phyloP scores from a whole-genome alignment of 2,329 filamentous ascomycete genomes.

The Apiospora phragmitis region DNA sequence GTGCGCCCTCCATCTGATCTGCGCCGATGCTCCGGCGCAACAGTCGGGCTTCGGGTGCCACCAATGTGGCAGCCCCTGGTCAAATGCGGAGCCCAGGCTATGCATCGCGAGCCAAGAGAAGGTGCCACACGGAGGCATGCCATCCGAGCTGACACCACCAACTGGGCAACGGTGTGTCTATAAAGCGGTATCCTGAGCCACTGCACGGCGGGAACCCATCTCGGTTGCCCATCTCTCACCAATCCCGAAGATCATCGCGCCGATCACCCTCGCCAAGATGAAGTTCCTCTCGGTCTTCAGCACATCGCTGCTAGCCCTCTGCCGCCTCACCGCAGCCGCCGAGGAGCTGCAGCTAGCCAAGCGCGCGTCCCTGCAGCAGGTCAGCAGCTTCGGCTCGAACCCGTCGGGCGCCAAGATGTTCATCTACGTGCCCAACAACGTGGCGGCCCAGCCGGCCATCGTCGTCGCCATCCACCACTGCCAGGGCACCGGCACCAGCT shows the following conservation, averaged over 20 bases:
- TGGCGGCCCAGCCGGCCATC: slow-evolving; percentile 43
- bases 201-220: neutral
- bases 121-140: neutral
- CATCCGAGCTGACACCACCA: neutral
- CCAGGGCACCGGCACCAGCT: slow-evolving; percentile 48
- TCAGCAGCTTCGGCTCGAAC: slow-evolving; percentile 32
- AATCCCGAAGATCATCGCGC: neutral
- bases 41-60: neutral
- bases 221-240: neutral
- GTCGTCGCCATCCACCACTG: slow-evolving; percentile 58
- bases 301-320: slow-evolving; percentile 17
- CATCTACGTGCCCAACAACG: slow-evolving; percentile 40
- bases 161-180: neutral
- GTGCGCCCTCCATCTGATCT: neutral
- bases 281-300: slow-evolving; percentile 14
- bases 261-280: neutral
- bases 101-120: neutral
- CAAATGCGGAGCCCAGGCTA: neutral
- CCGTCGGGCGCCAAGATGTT: slow-evolving; percentile 46
- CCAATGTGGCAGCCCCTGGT: neutral
- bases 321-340: slow-evolving; percentile 14
- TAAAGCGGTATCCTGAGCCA: neutral
- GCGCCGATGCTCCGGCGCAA: neutral
- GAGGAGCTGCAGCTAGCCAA: slow-evolving; percentile 7
- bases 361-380: slow-evolving; percentile 24